Evolutionary conservation across 2,329 filamentous ascomycete species (phyloP).

Genomic region (Cladobotryum mycophilum): DNA sequence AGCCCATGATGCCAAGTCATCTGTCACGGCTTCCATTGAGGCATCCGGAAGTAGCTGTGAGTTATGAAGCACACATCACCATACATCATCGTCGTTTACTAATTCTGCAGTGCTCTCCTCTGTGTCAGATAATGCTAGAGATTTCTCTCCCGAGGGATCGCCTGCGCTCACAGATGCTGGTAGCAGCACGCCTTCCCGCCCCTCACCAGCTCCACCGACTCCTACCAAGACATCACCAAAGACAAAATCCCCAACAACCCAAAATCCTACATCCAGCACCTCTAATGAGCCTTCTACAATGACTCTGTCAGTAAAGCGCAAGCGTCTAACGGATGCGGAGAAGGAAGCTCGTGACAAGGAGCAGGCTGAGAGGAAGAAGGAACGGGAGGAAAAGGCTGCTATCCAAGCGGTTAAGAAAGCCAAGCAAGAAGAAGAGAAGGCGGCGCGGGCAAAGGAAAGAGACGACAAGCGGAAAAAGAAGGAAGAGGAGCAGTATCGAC

Average conservation of each 20-base stretch:
- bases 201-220: conserved; percentile 31
- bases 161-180: conserved; percentile 36
- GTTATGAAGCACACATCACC: conserved; percentile 2
- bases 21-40: conserved; percentile 12
- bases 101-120: conserved; percentile 17
- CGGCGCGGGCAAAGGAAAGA: conserved; percentile 30
- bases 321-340: conserved; percentile 33
- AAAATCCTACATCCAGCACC: no score
- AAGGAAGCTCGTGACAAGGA: conserved; percentile 26
- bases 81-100: conserved; percentile 1
- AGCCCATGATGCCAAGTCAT: conserved; percentile 15
- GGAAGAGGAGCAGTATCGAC: conserved; percentile 39
- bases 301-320: conserved; percentile 35
- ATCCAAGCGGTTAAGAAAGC: conserved; percentile 33
- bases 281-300: neutral
- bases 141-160: conserved; percentile 25
- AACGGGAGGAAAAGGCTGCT: conserved; percentile 29
- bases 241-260: conserved; percentile 17
- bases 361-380: conserved; percentile 27
- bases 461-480: conserved; percentile 39
- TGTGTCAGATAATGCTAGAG: conserved; percentile 17
- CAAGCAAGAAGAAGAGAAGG: conserved; percentile 35
- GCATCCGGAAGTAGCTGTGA: conserved; percentile 20
- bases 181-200: conserved; percentile 33
- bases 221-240: conserved; percentile 22